These are phyloP conservation scores for Moesziomyces sp. DNA, from an alignment of 1,284 basidiomycete genomes.

Conservation along the genomic window DNA sequence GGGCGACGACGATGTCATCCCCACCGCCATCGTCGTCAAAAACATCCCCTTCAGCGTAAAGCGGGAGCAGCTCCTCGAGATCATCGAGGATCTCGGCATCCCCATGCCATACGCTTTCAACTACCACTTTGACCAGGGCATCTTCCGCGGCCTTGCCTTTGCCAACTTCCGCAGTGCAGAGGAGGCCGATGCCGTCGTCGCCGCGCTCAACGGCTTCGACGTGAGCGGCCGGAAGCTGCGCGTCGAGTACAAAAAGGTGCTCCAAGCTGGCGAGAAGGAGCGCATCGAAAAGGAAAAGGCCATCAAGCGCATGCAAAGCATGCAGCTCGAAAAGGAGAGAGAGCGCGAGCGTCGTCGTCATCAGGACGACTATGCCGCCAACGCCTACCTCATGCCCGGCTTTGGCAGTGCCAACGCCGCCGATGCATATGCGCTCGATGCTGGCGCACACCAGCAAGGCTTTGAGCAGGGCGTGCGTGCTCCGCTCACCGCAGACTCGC, in stretches of 20 bases:
- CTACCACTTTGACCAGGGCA: conserved; percentile 70
- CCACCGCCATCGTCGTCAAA: conserved; percentile 99
- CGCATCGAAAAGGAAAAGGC: conserved; percentile 99
- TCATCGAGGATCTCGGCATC: conserved; percentile 92
- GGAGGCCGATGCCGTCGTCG: conserved; percentile 95
- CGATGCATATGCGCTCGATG: background rate
- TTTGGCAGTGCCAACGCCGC: conserved; percentile 17
- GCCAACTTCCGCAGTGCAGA: conserved; percentile 92
- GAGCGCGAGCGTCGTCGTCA: conserved; percentile 50
- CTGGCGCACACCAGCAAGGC: conserved; percentile 9
- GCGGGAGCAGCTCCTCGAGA: conserved; percentile 91
- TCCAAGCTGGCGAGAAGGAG: conserved; percentile 99
- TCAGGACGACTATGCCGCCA: conserved; percentile 50
- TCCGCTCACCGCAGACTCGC: conserved; percentile 51
- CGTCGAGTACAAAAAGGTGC: conserved; percentile 99
- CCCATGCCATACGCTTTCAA: conserved; percentile 99
- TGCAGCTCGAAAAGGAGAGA: conserved; percentile 63
- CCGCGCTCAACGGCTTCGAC: conserved; percentile 87
- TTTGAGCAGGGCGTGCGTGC: conserved; percentile 18
- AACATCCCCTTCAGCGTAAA: conserved; percentile 99
- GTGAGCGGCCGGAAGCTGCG: conserved; percentile 97
- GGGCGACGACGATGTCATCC: conserved; percentile 92
- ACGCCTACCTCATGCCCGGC: conserved; percentile 47
- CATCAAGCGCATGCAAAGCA: conserved; percentile 87
- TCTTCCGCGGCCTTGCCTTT: conserved; percentile 97